Evolutionary conservation across 495 filamentous ascomycete genomes (phyloP).

Genomic region (Penicillium pulvis): DNA sequence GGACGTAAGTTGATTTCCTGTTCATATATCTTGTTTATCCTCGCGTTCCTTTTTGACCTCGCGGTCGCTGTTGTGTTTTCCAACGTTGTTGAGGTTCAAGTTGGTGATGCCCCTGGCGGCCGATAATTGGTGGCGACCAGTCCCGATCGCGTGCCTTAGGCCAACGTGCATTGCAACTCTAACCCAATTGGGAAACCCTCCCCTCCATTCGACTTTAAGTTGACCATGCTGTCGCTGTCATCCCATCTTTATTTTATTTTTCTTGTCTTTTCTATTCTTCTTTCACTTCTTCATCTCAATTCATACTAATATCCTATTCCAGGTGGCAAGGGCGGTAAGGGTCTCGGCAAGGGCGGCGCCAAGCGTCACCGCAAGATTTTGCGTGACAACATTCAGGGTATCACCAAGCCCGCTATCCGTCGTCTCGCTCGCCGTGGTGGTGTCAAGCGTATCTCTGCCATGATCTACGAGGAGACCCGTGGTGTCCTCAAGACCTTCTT

Average conservation of each 20-base stretch:
- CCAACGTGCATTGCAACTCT: slow-evolving; percentile 9
- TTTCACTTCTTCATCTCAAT: background rate
- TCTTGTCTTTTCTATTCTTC: background rate
- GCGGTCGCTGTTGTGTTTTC: slow-evolving; percentile 9
- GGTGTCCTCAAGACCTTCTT: slow-evolving; percentile 69
- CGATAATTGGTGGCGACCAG: slow-evolving; percentile 15
- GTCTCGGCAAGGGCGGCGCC: slow-evolving; percentile 88
- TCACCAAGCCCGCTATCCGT: slow-evolving; percentile 72
- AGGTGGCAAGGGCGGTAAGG: slow-evolving; percentile 92
- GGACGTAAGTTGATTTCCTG: slow-evolving; percentile 74
- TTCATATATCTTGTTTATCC: slow-evolving; percentile 17
- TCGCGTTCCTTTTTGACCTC: slow-evolving; percentile 25
- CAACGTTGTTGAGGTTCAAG: slow-evolving; percentile 6
- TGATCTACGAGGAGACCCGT: slow-evolving; percentile 72
- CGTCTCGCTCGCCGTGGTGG: slow-evolving; percentile 64
- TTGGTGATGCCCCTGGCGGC: slow-evolving; percentile 24
- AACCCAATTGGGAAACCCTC: slow-evolving; percentile 10
- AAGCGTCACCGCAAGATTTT: slow-evolving; percentile 99
- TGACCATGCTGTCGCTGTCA: slow-evolving; percentile 7
- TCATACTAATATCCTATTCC: slow-evolving; percentile 28
- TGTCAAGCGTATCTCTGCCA: slow-evolving; percentile 69
- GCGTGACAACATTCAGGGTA: slow-evolving; percentile 97
- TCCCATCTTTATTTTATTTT: background rate
- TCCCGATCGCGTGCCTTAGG: slow-evolving; percentile 13
- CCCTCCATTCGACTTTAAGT: background rate